Conservation (phyloP, 78 protist genomes). For the slime mould (Dictyostelium discoideum) region DNA sequence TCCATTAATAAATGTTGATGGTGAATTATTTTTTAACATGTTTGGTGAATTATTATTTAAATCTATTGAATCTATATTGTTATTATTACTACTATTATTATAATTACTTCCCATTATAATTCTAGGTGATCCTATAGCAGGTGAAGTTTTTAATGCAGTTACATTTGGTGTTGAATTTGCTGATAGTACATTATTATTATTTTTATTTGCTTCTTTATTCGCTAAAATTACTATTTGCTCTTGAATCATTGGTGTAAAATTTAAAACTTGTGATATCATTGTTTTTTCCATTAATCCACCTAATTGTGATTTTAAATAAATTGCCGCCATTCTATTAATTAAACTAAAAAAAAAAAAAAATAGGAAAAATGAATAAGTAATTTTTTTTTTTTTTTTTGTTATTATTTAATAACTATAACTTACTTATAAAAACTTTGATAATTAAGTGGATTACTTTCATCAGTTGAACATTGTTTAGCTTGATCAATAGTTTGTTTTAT, state of each 20-base stretch:
- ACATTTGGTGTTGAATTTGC: neutral
- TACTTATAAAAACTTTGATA: conserved; percentile 28
- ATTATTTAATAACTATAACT: neutral
- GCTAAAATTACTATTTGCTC: neutral
- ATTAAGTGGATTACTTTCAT: conserved; percentile 17
- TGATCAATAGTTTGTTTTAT: conserved; percentile 7
- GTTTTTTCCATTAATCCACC: conserved; percentile 19
- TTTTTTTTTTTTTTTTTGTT: neutral
- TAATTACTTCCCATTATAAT: neutral
- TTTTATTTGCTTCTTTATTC: neutral
- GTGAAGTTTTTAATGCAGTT: neutral
- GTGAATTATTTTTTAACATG: neutral
- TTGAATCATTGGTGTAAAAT: conserved; percentile 26
- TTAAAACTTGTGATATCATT: conserved; percentile 2
- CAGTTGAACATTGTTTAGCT: neutral
- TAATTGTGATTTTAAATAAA: conserved; percentile 36
- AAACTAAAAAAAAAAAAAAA: conserved; percentile 7
- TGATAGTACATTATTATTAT: neutral
- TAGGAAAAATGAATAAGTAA: neutral
- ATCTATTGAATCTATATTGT: neutral
- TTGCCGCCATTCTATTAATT: conserved; percentile 56
- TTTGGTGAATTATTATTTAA: neutral
- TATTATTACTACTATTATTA: neutral
- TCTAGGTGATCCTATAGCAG: neutral
- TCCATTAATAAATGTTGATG: conserved; percentile 15